Base-by-base conservation (phyloP, 208 protist genomes). In the Trypanosoma platydactyli region DNA sequence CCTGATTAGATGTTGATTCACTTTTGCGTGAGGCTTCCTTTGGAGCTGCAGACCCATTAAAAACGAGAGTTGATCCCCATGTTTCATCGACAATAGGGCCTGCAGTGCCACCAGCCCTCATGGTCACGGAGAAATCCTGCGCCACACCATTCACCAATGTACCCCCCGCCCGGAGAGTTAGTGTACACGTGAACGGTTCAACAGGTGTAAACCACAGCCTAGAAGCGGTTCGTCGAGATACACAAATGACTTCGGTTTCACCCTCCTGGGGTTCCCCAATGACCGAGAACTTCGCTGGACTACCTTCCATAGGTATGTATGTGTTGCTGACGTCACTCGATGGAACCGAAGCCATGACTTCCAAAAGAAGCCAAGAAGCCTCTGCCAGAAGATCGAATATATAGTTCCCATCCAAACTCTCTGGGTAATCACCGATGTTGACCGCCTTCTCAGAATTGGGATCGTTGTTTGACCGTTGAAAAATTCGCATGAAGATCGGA, bases 401-500 rank as follows among this genome's bases (percentile, higher is more conserved):
- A 71, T 92, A 94, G 16, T 67, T 63, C 30, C 89, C 89, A 51
- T 83, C 81, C 48, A 83, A 50, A 49, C 70, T 74, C 11, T 59
- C 30, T 63, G 89, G 86, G 63, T 83, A 89, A 38, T 33, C 15
- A 41, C 82, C 80, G 22, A 91, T 64, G 35, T 51, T 42, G 12
- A 94, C 66, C 3, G 49, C n/a, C 13, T 42, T 61, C 42, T 60
- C 65, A 13, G 69, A 65, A 18, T 20, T 63, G 25, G 24, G 6
- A 65, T 81, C 70, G 44, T 59, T 63, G 48, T 90, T 81, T 51
- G 61, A 68, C 40, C 74, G 66, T n/a, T 65, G 24, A 13, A 65
- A 69, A 33, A 89, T 76, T 12, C 55, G 58, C 45, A 94, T 57
- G 44, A 76, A 57, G 16, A 67, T 25, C 38, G 80, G 74, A 24